Conservation (phyloP, 2,329 filamentous ascomycete species). For the Scleromitrula shiraiana region DNA sequence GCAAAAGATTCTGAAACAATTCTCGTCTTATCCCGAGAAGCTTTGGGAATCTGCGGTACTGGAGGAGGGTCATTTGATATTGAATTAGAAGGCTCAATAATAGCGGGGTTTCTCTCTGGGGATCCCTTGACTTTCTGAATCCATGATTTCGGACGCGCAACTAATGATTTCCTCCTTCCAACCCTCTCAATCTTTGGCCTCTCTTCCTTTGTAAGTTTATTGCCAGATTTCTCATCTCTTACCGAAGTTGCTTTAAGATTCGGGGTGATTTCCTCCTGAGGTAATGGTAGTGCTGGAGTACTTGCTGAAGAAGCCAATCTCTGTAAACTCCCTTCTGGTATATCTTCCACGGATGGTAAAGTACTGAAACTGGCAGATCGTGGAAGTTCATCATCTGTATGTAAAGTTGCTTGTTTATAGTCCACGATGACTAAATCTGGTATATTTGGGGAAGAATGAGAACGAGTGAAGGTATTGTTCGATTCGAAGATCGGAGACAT, state of each 20-base stretch:
- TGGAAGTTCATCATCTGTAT: constrained; percentile 31
- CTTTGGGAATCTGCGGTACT: constrained; percentile 23
- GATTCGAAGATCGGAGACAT: constrained; percentile 26
- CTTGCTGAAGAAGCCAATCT: constrained; percentile 12
- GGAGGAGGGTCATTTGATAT: constrained; percentile 31
- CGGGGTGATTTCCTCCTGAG: background rate
- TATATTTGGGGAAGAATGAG: constrained; percentile 29
- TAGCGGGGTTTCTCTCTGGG: constrained; percentile 22
- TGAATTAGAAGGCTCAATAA: constrained; percentile 14
- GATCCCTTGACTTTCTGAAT: constrained; percentile 28
- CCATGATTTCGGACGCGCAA: constrained; percentile 30
- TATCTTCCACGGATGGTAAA: constrained; percentile 34
- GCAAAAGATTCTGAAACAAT: constrained; percentile 42
- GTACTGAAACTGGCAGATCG: constrained; percentile 52
- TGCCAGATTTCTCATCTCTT: constrained; percentile 15
- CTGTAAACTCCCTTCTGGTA: constrained; percentile 16
- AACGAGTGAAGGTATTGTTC: constrained; percentile 25
- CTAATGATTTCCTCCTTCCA: constrained; percentile 28
- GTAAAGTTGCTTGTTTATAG: constrained; percentile 17
- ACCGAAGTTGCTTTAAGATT: constrained; percentile 9
- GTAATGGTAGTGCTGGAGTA: constrained; percentile 11
- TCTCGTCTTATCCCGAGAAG: constrained; percentile 33
- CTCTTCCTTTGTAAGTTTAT: constrained; percentile 21
- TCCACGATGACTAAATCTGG: constrained; percentile 24
- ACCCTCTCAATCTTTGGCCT: constrained; percentile 22